These are phyloP conservation scores for Violaceomyces palustris DNA, from an alignment of 1,284 basidiomycete genomes.

Conservation along the genomic window DNA sequence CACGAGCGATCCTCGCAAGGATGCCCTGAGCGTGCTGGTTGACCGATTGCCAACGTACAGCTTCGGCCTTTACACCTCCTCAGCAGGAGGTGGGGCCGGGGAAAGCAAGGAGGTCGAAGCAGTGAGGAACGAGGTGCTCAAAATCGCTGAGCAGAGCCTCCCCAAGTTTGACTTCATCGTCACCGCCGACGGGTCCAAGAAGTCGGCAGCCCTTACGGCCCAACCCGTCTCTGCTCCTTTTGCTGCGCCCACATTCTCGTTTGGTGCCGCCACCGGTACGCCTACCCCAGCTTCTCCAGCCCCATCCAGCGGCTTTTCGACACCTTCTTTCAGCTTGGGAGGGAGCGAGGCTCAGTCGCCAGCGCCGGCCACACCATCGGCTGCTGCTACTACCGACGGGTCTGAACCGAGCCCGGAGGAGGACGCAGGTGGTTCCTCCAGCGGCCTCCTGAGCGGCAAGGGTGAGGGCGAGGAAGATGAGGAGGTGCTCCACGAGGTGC, in stretches of 20 bases:
- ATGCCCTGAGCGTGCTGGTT: not conserved
- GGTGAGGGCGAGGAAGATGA: conserved; percentile 48
- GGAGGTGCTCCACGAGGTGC: conserved; percentile 22
- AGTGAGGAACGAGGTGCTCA: not conserved
- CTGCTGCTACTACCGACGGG: not conserved
- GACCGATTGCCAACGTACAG: not conserved
- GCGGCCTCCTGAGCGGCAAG: conserved; percentile 19
- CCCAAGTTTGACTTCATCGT: not conserved
- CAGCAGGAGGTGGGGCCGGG: not conserved
- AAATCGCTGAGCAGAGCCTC: not conserved
- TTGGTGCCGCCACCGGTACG: conserved; percentile 9
- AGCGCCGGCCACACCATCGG: conserved; percentile 1
- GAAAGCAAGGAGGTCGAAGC: not conserved
- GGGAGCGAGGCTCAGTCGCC: conserved; percentile 1
- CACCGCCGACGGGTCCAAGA: not conserved
- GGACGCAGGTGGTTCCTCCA: not conserved
- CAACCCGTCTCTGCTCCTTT: not conserved
- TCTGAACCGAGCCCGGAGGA: not conserved
- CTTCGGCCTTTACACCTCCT: not conserved
- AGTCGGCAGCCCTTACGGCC: not conserved
- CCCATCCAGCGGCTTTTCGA: conserved; percentile 5
- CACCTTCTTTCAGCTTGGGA: conserved; percentile 6
- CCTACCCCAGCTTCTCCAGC: not conserved
- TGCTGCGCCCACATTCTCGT: conserved; percentile 12
- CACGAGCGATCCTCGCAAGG: not conserved